phyloP scores from a whole-genome alignment of 306 rosid species.

The Vigna nakashimae region DNA sequence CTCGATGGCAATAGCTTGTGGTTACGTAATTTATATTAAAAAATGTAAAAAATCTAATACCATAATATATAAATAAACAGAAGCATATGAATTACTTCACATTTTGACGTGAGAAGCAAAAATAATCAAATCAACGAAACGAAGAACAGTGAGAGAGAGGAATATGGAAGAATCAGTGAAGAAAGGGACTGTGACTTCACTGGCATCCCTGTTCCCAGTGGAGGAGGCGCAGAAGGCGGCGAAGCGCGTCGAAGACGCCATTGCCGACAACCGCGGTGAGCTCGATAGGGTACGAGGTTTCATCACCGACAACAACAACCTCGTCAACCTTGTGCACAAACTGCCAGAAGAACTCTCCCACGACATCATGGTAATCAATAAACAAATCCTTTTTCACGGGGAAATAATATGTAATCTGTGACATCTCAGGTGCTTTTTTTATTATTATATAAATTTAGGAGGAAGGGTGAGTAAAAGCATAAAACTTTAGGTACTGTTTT shows the following conservation, averaged over 20 bases:
- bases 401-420: not conserved
- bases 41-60: no score
- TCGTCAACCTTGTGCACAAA: constrained; percentile 73
- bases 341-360: constrained; percentile 87
- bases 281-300: constrained; percentile 64
- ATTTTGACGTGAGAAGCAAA: no score
- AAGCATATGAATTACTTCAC: no score
- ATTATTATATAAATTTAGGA: not conserved
- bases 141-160: not conserved
- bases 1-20: no score
- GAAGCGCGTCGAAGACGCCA: constrained; percentile 59
- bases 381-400: not conserved
- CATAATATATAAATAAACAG: no score
- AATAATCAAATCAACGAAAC: not conserved
- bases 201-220: constrained; percentile 61
- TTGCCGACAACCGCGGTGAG: constrained; percentile 54
- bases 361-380: constrained; percentile 67
- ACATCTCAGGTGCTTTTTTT: no score
- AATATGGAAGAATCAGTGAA: constrained; percentile 36
- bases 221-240: constrained; percentile 76
- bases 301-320: constrained; percentile 66
- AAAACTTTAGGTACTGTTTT: not conserved
- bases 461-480: not conserved
- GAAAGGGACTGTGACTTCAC: constrained; percentile 70
- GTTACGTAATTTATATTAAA: no score